Evolutionary conservation across 2,329 filamentous ascomycete species (phyloP).

Genomic region (Diaporthe humulicola): DNA sequence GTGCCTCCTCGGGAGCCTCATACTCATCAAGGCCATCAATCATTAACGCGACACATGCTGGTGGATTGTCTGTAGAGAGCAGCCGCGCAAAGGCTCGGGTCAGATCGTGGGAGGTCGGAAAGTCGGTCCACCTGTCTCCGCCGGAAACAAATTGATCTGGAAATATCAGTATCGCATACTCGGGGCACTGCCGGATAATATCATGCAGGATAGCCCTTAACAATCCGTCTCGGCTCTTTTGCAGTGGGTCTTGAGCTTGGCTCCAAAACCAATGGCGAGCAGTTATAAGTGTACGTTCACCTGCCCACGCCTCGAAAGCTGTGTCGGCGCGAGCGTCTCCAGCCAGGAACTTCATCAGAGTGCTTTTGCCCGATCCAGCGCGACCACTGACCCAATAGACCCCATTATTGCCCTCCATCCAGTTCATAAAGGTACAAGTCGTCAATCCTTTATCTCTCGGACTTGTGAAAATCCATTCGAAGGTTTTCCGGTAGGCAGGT

Average conservation of each 20-base stretch:
- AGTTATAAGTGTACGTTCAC: neutral
- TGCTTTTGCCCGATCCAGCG: slow-evolving; percentile 4
- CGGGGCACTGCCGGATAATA: neutral
- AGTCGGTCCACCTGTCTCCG: neutral
- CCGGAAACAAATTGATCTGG: neutral
- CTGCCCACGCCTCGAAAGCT: neutral
- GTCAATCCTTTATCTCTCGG: neutral
- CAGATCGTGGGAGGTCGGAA: neutral
- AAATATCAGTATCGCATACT: neutral
- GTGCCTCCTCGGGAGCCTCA: neutral
- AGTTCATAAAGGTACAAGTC: neutral
- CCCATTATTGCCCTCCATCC: neutral
- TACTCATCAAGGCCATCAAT: neutral
- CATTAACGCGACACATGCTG: neutral
- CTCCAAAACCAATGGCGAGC: neutral
- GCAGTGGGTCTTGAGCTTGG: neutral
- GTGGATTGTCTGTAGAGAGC: neutral
- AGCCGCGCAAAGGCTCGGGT: neutral
- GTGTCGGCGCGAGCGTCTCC: neutral
- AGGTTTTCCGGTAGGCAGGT: neutral
- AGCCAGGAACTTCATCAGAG: slow-evolving; percentile 8
- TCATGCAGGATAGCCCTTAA: neutral
- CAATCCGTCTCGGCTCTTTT: neutral
- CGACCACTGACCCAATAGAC: slow-evolving; percentile 7
- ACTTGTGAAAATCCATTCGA: neutral